Evolutionary conservation across 192 early-diverging fungal genomes (phyloP).

Genomic region (Entomortierella beljakovae): DNA sequence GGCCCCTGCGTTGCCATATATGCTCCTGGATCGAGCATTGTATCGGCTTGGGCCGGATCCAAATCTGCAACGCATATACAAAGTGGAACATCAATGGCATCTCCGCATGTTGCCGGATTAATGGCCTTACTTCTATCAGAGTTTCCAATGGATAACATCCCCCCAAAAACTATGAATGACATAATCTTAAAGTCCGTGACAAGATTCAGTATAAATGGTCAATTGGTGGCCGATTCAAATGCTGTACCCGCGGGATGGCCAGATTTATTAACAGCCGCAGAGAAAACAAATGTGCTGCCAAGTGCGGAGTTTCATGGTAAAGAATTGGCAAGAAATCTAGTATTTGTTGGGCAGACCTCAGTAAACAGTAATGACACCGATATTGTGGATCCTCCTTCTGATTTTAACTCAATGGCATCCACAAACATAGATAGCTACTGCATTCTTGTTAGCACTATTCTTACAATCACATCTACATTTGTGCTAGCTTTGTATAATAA

Average conservation of each 20-base stretch:
- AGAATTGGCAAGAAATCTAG: conserved; percentile 26
- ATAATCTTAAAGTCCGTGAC: conserved; percentile 45
- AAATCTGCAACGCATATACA: conserved; percentile 64
- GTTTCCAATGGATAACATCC: conserved; percentile 30
- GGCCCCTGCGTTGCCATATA: conserved; percentile 68
- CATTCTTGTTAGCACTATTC: not conserved
- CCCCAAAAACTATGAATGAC: conserved; percentile 19
- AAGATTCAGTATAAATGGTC: conserved; percentile 27
- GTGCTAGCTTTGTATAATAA: not conserved
- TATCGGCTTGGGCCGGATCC: conserved; percentile 70
- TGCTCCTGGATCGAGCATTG: conserved; percentile 64
- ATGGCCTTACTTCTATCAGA: conserved; percentile 62
- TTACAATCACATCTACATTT: not conserved
- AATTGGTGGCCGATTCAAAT: conserved; percentile 8
- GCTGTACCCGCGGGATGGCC: not conserved
- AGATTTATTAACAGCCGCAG: not conserved
- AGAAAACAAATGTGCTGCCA: not conserved
- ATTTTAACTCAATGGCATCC: not conserved
- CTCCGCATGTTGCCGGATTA: conserved; percentile 75
- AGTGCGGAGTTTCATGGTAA: conserved; percentile 32
- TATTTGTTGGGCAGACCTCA: conserved; percentile 15
- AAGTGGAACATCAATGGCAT: conserved; percentile 87
- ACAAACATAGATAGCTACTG: not conserved
- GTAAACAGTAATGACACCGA: not conserved
- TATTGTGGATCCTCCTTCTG: conserved; percentile 1